These are phyloP conservation scores for Candida tibetensis DNA, from an alignment of 805 yeast genomes.

Conservation along the genomic window DNA sequence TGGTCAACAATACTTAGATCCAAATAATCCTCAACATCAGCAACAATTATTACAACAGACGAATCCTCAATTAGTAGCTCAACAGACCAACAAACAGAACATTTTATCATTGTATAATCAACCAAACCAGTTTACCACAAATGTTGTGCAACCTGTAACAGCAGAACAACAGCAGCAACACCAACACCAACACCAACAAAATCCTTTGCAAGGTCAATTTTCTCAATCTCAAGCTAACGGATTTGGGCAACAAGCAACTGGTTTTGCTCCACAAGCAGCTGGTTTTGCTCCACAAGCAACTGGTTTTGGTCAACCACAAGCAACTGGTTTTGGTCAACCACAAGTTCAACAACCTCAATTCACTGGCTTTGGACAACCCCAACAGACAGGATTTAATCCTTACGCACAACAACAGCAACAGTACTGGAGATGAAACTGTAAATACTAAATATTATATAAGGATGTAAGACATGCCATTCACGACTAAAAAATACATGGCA, in stretches of 20 bases:
- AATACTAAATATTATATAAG: neutral
- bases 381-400: conserved; percentile 9
- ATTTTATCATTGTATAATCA: conserved; percentile 43
- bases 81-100: conserved; percentile 34
- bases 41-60: conserved; percentile 29
- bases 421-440: conserved; percentile 6
- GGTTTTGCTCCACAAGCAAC: conserved; percentile 3
- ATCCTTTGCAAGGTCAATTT: conserved; percentile 7
- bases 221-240: neutral
- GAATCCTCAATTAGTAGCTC: conserved; percentile 22
- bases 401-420: conserved; percentile 4
- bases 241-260: neutral
- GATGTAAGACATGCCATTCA: neutral
- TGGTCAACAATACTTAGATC: conserved; percentile 61
- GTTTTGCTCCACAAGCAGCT: neutral
- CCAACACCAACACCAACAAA: conserved; percentile 8
- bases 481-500: no score
- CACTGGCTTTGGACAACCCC: conserved; percentile 13
- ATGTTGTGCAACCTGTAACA: conserved; percentile 24
- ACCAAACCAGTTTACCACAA: conserved; percentile 28
- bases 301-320: conserved; percentile 7
- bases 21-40: conserved; percentile 44
- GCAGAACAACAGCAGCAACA: conserved; percentile 10
- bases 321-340: conserved; percentile 4
- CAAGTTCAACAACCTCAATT: conserved; percentile 12